Base-by-base conservation (phyloP, 2,329 filamentous ascomycete genomes). In the Aspergillus pseudotamarii region DNA sequence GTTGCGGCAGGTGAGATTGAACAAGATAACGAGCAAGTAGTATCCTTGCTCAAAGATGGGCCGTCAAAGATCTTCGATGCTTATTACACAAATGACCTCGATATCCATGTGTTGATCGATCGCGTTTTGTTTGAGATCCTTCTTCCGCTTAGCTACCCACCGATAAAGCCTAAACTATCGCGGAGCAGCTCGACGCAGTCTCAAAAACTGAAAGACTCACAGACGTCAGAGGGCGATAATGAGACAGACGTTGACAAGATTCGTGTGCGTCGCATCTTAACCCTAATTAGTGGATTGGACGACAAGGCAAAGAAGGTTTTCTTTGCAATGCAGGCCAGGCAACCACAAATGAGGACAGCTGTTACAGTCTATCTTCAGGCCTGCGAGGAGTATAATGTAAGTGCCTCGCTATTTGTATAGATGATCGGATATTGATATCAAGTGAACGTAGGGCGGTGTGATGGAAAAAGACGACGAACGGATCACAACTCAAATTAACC, bases 1-100 rank as follows among this genome's bases (percentile, higher is more conserved):
- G 94, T 96, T 21, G 94, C 92, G 14, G 88, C 90, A 21, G 92
- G 93, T 21, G 94, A 97, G 71, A 91, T 99, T 70, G 89, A 92
- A 28, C 88, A 90, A 58, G 92, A 92, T 16, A 91, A 94, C 70
- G 92, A 97, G 69, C 82, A 85, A 21, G 90, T 96, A 23, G 86
- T 85, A 14, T 82, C 87, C 11, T 86, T 94, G n/a, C 82, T 99
- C 14, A 90, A 89, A 8, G 89, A 89, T 28, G 93, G 96, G 45
- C 94, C 95, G 2, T 91, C 91, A 1, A 90, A 88, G 65, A 93
- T 99, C 51, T 88, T 97, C 66, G 93, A 93, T 73, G 90, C 91
- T 0, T 94, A 91, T 72, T 99, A 97, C 76, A 91, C 93, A 64
- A 97, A 97, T 73, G 93, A 97, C 74, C 81, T 83, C 1, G 93